phyloP scores from a whole-genome alignment of 495 filamentous ascomycete genomes.

The Penicillium pancosmium region DNA sequence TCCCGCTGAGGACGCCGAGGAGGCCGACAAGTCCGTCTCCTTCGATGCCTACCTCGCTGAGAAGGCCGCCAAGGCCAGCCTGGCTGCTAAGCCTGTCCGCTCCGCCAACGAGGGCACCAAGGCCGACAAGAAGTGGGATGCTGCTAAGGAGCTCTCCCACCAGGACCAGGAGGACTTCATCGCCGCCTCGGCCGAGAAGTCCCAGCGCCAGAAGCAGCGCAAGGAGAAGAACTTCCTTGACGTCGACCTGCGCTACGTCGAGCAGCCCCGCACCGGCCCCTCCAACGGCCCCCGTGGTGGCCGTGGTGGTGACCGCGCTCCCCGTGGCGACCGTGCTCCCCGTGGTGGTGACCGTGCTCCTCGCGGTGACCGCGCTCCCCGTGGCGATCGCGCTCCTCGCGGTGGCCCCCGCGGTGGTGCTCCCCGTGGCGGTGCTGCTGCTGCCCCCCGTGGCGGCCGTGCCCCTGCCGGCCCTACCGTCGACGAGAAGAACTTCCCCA shows the following conservation, averaged over 20 bases:
- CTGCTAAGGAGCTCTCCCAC: constrained; percentile 74
- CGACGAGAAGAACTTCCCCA: constrained; percentile 57
- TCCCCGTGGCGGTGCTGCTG: constrained; percentile 31
- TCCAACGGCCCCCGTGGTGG: constrained; percentile 49
- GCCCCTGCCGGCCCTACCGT: constrained; percentile 42
- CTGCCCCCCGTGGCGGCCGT: constrained; percentile 9
- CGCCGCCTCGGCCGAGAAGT: constrained; percentile 73
- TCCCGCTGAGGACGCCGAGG: constrained; percentile 57
- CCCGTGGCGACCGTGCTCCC: constrained; percentile 37
- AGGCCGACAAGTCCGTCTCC: constrained; percentile 85
- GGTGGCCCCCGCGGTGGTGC: constrained; percentile 32
- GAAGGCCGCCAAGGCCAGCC: constrained; percentile 75
- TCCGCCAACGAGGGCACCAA: constrained; percentile 88
- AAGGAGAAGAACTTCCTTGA: constrained; percentile 90
- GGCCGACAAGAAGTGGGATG: constrained; percentile 87
- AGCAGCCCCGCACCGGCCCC: constrained; percentile 54
- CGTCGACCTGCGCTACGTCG: constrained; percentile 79
- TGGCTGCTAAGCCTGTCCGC: constrained; percentile 73
- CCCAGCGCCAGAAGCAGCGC: constrained; percentile 83
- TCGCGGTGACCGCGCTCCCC: constrained; percentile 29
- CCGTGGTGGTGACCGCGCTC: constrained; percentile 42
- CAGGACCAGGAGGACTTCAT: constrained; percentile 77
- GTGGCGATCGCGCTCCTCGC: constrained; percentile 40
- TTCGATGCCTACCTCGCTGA: constrained; percentile 87
- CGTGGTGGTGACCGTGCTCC: constrained; percentile 40